Conservation (phyloP, 225 moss, liverwort and hornwort genomes). For the Sphagnum contortum region DNA sequence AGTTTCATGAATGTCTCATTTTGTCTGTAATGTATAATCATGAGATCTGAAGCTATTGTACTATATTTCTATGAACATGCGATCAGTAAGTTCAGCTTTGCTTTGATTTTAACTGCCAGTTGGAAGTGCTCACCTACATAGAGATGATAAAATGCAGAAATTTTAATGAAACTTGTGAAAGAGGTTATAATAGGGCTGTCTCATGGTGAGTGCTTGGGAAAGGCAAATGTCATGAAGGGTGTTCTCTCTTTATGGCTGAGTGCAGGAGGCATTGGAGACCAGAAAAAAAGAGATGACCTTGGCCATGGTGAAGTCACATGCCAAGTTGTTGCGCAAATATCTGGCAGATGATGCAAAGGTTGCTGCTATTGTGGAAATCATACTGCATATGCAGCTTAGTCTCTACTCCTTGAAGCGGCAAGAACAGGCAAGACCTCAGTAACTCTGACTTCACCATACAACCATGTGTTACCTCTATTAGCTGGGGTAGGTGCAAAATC, state of each 20-base stretch:
- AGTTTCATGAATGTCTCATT: neutral
- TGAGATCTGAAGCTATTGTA: too few species aligned
- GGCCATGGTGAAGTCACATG: constrained; percentile 84
- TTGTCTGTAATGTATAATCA: neutral
- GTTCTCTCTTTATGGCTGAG: neutral
- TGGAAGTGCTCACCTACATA: too few species aligned
- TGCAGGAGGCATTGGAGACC: constrained; percentile 70
- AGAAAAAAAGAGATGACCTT: constrained; percentile 81
- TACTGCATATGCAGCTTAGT: constrained; percentile 83
- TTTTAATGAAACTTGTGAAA: too few species aligned
- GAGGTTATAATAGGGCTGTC: too few species aligned
- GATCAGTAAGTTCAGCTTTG: too few species aligned
- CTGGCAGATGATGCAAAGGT: constrained; percentile 84
- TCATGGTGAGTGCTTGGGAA: too few species aligned
- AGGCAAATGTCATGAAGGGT: too few species aligned
- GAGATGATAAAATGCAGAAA: too few species aligned
- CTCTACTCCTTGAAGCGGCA: constrained; percentile 81
- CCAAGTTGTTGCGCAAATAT: constrained; percentile 89
- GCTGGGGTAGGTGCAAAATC: too few species aligned
- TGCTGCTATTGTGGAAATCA: constrained; percentile 76
- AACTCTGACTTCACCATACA: neutral
- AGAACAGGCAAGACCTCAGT: constrained; percentile 50
- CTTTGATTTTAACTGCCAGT: too few species aligned
- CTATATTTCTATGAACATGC: too few species aligned
- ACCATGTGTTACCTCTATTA: too few species aligned